Conservation (phyloP, 1,284 basidiomycete species). For the Moesziomyces antarcticus region DNA sequence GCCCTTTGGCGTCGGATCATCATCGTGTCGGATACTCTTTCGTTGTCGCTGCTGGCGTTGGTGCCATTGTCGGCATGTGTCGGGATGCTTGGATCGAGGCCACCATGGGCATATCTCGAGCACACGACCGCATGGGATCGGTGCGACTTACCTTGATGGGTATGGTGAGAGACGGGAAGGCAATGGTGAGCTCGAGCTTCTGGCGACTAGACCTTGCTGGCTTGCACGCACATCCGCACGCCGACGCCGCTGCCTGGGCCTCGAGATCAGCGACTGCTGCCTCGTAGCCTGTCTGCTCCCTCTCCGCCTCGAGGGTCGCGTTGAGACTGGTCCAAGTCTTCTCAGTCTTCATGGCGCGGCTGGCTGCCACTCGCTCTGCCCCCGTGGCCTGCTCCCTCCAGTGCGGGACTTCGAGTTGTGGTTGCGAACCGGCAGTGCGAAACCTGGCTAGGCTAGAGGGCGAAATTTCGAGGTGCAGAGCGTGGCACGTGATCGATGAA, state of each 20-base stretch:
- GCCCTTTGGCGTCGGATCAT: constrained; percentile 5
- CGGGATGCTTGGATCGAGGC: constrained; percentile 41
- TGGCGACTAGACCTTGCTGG: constrained; percentile 21
- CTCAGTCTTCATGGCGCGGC: no score
- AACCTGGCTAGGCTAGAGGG: background rate
- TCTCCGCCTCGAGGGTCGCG: background rate
- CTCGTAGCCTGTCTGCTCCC: background rate
- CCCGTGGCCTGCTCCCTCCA: no score
- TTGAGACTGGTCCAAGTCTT: no score
- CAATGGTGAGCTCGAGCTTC: constrained; percentile 10
- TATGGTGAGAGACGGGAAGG: constrained; percentile 33
- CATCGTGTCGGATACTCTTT: constrained; percentile 41
- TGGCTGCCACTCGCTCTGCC: no score
- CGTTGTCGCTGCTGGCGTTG: constrained; percentile 11
- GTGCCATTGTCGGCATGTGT: constrained; percentile 15
- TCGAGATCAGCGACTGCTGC: background rate
- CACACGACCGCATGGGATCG: constrained; percentile 37
- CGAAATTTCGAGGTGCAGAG: background rate
- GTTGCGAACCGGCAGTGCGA: background rate
- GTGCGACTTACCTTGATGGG: constrained; percentile 54
- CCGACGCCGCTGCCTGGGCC: no score
- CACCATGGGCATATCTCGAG: constrained; percentile 41
- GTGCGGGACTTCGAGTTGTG: no score
- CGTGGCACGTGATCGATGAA: background rate
- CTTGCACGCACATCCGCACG: background rate